Evolutionary conservation across 176 grass and related monocot species (phyloP).

Genomic region (Coix lacrymajobi): DNA sequence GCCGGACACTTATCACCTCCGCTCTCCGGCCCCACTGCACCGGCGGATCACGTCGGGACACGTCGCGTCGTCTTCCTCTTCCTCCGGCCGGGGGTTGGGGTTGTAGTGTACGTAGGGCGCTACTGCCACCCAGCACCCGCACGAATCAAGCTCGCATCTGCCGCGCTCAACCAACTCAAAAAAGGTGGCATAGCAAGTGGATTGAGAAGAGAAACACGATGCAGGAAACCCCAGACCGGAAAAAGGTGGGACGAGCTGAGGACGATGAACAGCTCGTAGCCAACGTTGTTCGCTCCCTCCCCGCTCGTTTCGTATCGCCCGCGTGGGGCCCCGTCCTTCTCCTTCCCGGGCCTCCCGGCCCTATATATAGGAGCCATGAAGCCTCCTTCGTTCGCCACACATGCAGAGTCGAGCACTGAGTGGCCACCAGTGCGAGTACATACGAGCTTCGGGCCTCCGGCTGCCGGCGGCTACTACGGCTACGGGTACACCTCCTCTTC

Average conservation of each 20-base stretch:
- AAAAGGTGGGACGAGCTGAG: not conserved
- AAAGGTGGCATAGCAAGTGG: too few relatives aligned
- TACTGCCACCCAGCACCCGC: not conserved
- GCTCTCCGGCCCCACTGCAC: not conserved
- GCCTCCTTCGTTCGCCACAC: not conserved
- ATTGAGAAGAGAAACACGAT: too few relatives aligned
- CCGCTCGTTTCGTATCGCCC: conserved; percentile 25
- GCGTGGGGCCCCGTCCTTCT: not conserved
- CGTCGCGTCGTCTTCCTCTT: not conserved
- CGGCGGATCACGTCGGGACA: conserved; percentile 20
- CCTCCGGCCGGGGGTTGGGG: not conserved
- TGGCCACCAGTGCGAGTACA: not conserved
- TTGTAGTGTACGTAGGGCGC: not conserved
- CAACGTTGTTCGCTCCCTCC: conserved; percentile 20
- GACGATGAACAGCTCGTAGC: conserved; percentile 1
- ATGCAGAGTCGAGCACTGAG: not conserved
- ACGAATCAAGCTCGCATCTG: not conserved
- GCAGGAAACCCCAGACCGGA: not conserved
- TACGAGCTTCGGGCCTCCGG: not conserved
- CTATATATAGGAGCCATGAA: conserved; percentile 34
- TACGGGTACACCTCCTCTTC: not conserved
- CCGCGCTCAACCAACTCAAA: not conserved
- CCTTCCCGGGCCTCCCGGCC: too few relatives aligned
- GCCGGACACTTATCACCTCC: not conserved
- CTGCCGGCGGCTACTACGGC: too few relatives aligned